phyloP scores from a whole-genome alignment of 331 rosid genomes.

The Quercus lobata region DNA sequence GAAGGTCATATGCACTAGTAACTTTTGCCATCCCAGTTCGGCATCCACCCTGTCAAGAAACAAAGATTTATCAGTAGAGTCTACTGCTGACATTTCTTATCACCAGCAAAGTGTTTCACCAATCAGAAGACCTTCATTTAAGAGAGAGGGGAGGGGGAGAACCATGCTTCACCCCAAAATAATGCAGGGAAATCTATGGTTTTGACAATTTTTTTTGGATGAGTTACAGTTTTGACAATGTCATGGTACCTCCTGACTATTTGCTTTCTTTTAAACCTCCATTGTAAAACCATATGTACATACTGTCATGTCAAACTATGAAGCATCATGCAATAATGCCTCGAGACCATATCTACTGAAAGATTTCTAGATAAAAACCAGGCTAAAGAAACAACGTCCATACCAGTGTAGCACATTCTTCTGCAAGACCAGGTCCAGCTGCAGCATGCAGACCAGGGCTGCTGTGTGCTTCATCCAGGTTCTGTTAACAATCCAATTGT shows the following conservation, averaged over 20 bases:
- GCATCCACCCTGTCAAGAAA: conserved; percentile 81
- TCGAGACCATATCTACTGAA: conserved; percentile 4
- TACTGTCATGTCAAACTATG: not conserved
- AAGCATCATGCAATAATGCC: not conserved
- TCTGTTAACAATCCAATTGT: conserved; percentile 42
- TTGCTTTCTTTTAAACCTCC: not conserved
- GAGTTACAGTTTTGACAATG: too few species aligned
- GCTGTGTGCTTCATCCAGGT: conserved; percentile 94
- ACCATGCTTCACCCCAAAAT: not conserved
- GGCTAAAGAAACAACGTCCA: conserved; percentile 12
- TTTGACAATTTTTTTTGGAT: too few species aligned
- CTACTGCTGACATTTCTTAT: not conserved
- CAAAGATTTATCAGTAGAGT: conserved; percentile 28
- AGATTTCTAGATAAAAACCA: conserved; percentile 3
- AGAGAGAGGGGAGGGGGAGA: not conserved
- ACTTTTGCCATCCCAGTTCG: conserved; percentile 98
- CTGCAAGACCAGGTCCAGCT: conserved; percentile 97
- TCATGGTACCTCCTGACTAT: not conserved
- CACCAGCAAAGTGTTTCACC: not conserved
- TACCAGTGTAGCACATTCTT: conserved; percentile 93
- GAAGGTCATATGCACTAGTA: conserved; percentile 88
- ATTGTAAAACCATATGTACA: not conserved
- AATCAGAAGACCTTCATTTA: not conserved
- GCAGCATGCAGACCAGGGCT: conserved; percentile 94
- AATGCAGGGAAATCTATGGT: not conserved